Base-by-base conservation (phyloP, 1,284 basidiomycete genomes). In the Exobasidium cylindrosporum region DNA sequence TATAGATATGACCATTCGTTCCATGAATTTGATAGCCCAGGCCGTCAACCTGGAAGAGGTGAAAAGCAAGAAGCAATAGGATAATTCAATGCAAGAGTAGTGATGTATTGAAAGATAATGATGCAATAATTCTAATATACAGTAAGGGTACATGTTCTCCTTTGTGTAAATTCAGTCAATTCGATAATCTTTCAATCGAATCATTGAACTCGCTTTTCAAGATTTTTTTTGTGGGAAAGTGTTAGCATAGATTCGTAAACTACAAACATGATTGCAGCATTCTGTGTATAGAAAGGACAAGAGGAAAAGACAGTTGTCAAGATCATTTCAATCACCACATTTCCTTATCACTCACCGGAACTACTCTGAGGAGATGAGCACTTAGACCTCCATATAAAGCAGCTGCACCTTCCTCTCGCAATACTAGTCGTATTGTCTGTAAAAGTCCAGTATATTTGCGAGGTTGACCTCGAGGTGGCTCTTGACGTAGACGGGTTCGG, bases 241-340 rank as follows among this genome's bases (percentile, higher is more conserved):
- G 68, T 60, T 28, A 80, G 63, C 6, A 77, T 69, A 6, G 79
- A 55, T 55, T 80, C 82, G 67, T 82, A 83, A 40, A 82, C 78
- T n/a, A 66, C 87, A 82, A 89, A 98, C 92, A 97, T 98, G 69
- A 96, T 92, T 0, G 89, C 90, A 0, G 95, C 95, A 72, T 98
- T 98, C 17, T 69, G 67, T 10, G 60, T 62, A 40, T 40, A 31
- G 21, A 57, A 43, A 30, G 49, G 32, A 17, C 35, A 63, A 31
- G 57, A 24, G 24, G 24, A 26, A 57, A 55, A 24, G 40, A 44
- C 30, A 44, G 17, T 17, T 14, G 4, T 24, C 17, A 31, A n/a
- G 24, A 11, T 62, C 58, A 23, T 21, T 17, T 53, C 59, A 14
- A n/a, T 21, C 44, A n/a, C 29, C 49, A 31, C 23, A 6, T 14